phyloP scores from a whole-genome alignment of 2,329 filamentous ascomycete species.

The Hypomyces rosellus region DNA sequence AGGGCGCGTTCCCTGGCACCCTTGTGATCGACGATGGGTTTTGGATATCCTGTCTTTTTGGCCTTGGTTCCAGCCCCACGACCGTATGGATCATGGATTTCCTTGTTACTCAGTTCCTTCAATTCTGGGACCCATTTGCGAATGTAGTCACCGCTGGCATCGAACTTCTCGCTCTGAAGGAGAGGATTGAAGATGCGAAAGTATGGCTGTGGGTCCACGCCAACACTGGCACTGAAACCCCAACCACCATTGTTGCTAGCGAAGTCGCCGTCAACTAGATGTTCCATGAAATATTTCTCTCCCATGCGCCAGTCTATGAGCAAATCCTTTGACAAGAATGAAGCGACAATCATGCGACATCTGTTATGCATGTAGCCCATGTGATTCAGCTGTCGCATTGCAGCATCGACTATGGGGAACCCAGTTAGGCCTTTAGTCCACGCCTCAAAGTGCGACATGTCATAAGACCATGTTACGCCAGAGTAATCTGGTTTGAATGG shows the following conservation, averaged over 20 bases:
- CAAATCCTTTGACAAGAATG: constrained; percentile 73
- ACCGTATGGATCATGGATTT: constrained; percentile 75
- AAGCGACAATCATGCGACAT: constrained; percentile 76
- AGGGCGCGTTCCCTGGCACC: constrained; percentile 60
- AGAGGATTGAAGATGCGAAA: constrained; percentile 87
- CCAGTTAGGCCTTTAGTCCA: constrained; percentile 74
- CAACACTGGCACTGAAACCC: constrained; percentile 55
- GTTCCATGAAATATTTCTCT: constrained; percentile 76
- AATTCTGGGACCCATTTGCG: constrained; percentile 77
- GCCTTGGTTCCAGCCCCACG: constrained; percentile 54
- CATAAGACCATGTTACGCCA: constrained; percentile 76
- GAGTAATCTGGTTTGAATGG: constrained; percentile 75
- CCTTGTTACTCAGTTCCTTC: constrained; percentile 53
- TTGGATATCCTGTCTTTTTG: constrained; percentile 64
- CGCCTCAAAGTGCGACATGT: constrained; percentile 58
- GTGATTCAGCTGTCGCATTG: constrained; percentile 68
- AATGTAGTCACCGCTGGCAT: constrained; percentile 72
- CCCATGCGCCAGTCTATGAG: constrained; percentile 79
- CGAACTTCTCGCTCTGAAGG: constrained; percentile 81
- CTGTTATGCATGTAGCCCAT: constrained; percentile 80
- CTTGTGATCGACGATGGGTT: constrained; percentile 69
- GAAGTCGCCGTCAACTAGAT: constrained; percentile 73
- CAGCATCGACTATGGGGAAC: constrained; percentile 78
- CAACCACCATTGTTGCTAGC: constrained; percentile 66
- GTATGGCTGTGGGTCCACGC: constrained; percentile 82